Base-by-base conservation (phyloP, 2,329 filamentous ascomycete species). In the Trichoderma cornu-damae region DNA sequence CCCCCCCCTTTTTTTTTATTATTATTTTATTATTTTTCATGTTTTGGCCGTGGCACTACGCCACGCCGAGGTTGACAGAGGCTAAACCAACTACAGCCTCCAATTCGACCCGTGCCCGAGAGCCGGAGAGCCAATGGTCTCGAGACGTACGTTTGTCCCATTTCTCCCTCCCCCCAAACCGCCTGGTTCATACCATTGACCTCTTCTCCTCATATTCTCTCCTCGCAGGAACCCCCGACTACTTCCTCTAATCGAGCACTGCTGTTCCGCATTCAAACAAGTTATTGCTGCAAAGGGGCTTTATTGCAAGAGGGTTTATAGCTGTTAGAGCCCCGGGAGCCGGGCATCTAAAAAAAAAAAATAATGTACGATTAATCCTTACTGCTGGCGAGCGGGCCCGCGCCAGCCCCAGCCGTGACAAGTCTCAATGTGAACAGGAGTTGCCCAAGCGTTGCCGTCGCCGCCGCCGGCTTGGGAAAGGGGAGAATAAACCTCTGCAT, bases 31-130 rank as follows among this genome's bases (percentile, higher is more conserved):
- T n/a, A n/a, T n/a, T n/a, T n/a, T n/a, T n/a, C n/a, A n/a, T n/a
- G n/a, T n/a, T n/a, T n/a, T n/a, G n/a, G 38, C 32, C 7, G 9
- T 12, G 40, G 20, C 50, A 32, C 32, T 26, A 18, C 32, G 32
- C 47, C 47, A 49, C 47, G 47, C 20, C 47, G 37, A 49, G 32
- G 12, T 14, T 22, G 7, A 28, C 42, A 44, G 37, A 43, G 57
- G 61, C 68, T 74, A 64, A 73, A 37, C 20, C 61, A 20, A 47
- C 34, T 26, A 18, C 68, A 99, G 94, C 87, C 79, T 99, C 76
- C 94, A 99, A 86, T 99, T 97, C 74, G 94, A 99, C 72, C 94
- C 94, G 56, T 97, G 94, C 81, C 94, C 94, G 58, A 86, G 94
- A 75, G 93, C 94, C 65, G 94, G 94, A 67, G 94, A 99, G 74